phyloP scores from a whole-genome alignment of 2,329 filamentous ascomycete genomes.

The Dothistroma pini region DNA sequence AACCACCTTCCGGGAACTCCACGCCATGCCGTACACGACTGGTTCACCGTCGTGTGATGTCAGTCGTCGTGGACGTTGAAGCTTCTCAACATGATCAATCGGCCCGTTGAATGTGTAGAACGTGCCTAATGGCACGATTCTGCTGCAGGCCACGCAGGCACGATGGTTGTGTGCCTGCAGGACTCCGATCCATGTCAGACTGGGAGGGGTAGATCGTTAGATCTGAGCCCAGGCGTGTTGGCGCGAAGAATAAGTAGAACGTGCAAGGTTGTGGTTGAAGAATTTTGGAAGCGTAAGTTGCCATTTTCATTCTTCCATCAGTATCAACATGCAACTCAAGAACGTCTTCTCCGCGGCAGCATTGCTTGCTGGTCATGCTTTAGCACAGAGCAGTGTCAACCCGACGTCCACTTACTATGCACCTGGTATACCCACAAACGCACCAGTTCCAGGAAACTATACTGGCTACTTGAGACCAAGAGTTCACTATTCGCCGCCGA shows the following conservation, averaged over 20 bases:
- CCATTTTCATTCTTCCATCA: background rate
- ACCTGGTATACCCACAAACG: constrained; percentile 33
- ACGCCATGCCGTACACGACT: background rate
- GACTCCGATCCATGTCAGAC: background rate
- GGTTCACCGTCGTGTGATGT: background rate
- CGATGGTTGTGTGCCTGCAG: background rate
- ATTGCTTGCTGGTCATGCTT: constrained; percentile 13
- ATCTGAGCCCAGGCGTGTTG: background rate
- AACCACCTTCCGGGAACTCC: background rate
- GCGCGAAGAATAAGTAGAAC: background rate
- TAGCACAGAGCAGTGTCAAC: constrained; percentile 16
- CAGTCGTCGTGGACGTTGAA: background rate
- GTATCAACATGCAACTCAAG: constrained; percentile 3
- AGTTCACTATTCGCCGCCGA: constrained; percentile 54
- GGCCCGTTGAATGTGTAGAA: background rate
- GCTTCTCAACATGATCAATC: background rate
- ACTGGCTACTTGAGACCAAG: constrained; percentile 47
- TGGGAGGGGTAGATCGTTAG: constrained; percentile 7
- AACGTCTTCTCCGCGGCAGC: constrained; percentile 36
- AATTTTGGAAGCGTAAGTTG: background rate
- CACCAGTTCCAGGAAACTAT: constrained; percentile 41
- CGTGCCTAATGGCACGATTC: background rate
- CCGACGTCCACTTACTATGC: constrained; percentile 26
- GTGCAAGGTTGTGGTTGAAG: background rate
- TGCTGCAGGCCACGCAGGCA: background rate